Evolutionary conservation across 441 rosid species (phyloP).

Genomic region (Populus hybrid): DNA sequence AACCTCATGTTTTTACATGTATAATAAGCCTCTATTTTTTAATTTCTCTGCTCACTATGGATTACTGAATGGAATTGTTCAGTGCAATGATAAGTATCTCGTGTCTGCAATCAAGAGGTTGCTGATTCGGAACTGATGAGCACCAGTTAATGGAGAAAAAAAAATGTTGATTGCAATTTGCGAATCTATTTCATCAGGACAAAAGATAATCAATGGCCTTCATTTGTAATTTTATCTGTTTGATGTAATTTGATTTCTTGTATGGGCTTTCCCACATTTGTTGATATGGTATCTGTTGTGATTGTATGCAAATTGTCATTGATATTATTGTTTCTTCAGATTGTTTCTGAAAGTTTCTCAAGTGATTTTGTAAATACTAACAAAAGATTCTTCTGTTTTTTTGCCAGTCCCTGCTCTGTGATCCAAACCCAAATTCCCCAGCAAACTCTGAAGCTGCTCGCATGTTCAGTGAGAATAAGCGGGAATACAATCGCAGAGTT

Average conservation of each 20-base stretch:
- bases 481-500: conserved; percentile 55
- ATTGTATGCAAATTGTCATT: neutral
- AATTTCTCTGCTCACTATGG: neutral
- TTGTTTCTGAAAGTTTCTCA: neutral
- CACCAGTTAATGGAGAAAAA: neutral
- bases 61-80: neutral
- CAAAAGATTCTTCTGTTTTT: neutral
- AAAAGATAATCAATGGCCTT: neutral
- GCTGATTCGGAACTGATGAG: neutral
- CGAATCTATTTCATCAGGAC: neutral
- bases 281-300: neutral
- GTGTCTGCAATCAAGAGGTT: neutral
- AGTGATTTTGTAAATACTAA: neutral
- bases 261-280: neutral
- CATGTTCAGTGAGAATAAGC: conserved; percentile 60
- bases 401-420: conserved; percentile 55
- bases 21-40: neutral
- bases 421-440: conserved; percentile 63
- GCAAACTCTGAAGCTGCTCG: conserved; percentile 60
- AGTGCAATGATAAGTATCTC: neutral
- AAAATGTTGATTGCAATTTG: neutral
- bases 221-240: neutral
- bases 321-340: neutral
- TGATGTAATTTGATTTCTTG: neutral
- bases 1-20: neutral